A percentile compares a stretch with the other conserved stretches of the same genome.
Conservation (phyloP, 1,284 basidiomycete species). For the Austroboletus novae-zelandiae region DNA sequence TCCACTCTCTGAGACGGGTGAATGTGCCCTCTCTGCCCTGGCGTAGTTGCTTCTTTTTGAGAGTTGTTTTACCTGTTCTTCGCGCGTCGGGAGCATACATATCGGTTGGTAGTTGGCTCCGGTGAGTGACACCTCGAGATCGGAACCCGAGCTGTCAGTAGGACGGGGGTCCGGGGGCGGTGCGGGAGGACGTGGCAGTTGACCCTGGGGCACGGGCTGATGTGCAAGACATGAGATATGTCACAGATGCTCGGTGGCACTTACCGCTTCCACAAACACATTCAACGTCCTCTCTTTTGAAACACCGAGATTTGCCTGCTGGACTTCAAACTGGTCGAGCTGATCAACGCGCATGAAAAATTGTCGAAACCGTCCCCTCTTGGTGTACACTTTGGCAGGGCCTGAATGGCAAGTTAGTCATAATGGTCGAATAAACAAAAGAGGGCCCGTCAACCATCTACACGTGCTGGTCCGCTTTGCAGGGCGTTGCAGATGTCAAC, state of each 20-base stretch:
- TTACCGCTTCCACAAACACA: slow-evolving; percentile 50
- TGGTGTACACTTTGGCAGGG: slow-evolving; percentile 63
- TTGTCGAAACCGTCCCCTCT: slow-evolving; percentile 69
- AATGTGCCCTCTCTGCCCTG: slow-evolving; percentile 6
- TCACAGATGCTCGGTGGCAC: slow-evolving; percentile 8
- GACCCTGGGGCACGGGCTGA: slow-evolving; percentile 30
- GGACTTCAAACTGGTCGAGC: slow-evolving; percentile 45
- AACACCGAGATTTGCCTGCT: slow-evolving; percentile 46
- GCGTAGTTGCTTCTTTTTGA: slow-evolving; percentile 21
- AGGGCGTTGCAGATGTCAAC: slow-evolving; percentile 56
- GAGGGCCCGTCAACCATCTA: slow-evolving; percentile 51
- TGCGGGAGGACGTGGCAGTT: slow-evolving; percentile 29
- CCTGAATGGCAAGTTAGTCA: slow-evolving; percentile 39
- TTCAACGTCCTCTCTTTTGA: slow-evolving; percentile 45
- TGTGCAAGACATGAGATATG: slow-evolving; percentile 8
- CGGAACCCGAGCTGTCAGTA: slow-evolving; percentile 13
- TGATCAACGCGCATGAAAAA: slow-evolving; percentile 61
- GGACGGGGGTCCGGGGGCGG: slow-evolving; percentile 16
- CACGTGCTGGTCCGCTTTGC: slow-evolving; percentile 60
- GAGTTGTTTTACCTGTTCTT: slow-evolving; percentile 27
- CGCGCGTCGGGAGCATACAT: slow-evolving; percentile 21
- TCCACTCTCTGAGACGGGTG: slow-evolving; percentile 19
- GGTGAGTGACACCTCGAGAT: slow-evolving; percentile 14
- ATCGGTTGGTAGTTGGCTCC: slow-evolving; percentile 1
- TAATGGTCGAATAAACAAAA: not conserved